phyloP scores from a whole-genome alignment of 2,329 filamentous ascomycete genomes.

The Pseudomassariella vexata region DNA sequence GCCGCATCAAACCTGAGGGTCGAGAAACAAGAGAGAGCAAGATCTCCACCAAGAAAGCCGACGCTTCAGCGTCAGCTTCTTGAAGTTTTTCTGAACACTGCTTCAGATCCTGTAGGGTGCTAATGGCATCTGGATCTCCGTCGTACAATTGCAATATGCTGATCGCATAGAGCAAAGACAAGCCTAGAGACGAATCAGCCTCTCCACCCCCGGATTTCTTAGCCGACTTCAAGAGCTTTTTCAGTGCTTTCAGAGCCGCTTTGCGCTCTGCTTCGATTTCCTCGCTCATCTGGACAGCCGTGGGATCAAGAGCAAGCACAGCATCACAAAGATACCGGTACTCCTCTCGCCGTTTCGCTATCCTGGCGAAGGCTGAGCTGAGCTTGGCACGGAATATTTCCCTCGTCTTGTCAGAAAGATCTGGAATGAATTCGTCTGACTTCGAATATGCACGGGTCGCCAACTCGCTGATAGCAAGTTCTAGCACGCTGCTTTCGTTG shows the following conservation, averaged over 20 bases:
- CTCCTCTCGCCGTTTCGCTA: conserved; percentile 48
- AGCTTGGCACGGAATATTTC: conserved; percentile 52
- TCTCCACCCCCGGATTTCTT: conserved; percentile 27
- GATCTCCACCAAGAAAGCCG: conserved; percentile 78
- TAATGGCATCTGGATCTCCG: conserved; percentile 78
- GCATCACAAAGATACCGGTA: conserved; percentile 48
- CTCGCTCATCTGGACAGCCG: conserved; percentile 48
- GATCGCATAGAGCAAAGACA: conserved; percentile 77
- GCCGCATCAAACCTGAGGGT: conserved; percentile 76
- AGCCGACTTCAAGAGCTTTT: conserved; percentile 42
- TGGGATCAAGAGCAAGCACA: conserved; percentile 46
- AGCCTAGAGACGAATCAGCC: conserved; percentile 47
- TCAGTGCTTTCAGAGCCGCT: conserved; percentile 45
- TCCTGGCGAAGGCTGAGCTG: conserved; percentile 51
- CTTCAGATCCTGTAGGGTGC: conserved; percentile 76
- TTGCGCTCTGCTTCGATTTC: conserved; percentile 47
- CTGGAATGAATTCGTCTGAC: conserved; percentile 33
- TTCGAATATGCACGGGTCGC: conserved; percentile 50
- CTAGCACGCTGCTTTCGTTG: conserved; percentile 30
- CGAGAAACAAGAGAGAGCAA: conserved; percentile 85
- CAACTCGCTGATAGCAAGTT: conserved; percentile 44
- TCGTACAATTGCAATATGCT: conserved; percentile 87
- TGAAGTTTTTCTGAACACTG: conserved; percentile 65
- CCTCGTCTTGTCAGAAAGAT: conserved; percentile 46
- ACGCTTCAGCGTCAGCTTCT: conserved; percentile 49